These are phyloP conservation scores for Rosa lucieae DNA, from an alignment of 306 rosid species.

Conservation along the genomic window DNA sequence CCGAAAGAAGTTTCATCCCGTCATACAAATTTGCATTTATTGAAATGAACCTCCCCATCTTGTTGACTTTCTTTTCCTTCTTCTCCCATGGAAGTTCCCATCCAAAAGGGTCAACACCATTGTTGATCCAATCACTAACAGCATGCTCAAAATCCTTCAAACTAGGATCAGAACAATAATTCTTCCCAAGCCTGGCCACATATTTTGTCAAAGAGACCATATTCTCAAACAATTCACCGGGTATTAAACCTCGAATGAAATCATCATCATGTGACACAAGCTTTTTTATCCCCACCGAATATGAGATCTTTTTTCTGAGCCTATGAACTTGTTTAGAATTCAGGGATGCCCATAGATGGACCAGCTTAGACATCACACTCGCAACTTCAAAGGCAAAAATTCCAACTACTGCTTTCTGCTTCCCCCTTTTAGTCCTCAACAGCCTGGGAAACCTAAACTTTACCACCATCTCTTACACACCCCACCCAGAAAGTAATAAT, in stretches of 20 bases:
- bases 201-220: neutral
- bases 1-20: conserved; percentile 81
- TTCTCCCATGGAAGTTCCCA: conserved; percentile 65
- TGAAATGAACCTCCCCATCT: conserved; percentile 72
- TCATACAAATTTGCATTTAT: conserved; percentile 73
- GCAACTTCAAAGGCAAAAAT: conserved; percentile 95
- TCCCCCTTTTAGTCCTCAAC: conserved; percentile 21
- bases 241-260: neutral
- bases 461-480: conserved; percentile 49
- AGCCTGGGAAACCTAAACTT: conserved; percentile 1
- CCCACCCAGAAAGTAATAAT: conserved; percentile 6
- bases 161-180: neutral
- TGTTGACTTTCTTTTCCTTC: conserved; percentile 78
- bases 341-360: conserved; percentile 72
- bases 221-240: neutral
- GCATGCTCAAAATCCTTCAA: conserved; percentile 42
- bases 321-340: conserved; percentile 66
- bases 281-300: conserved; percentile 69
- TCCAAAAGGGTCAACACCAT: conserved; percentile 61
- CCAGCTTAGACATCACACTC: conserved; percentile 85
- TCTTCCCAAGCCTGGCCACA: neutral
- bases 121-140: conserved; percentile 46
- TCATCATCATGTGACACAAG: neutral
- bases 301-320: conserved; percentile 64
- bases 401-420: conserved; percentile 64